Conservation (phyloP, 108 stramenopile genomes). For the Skeletonema potamos region DNA sequence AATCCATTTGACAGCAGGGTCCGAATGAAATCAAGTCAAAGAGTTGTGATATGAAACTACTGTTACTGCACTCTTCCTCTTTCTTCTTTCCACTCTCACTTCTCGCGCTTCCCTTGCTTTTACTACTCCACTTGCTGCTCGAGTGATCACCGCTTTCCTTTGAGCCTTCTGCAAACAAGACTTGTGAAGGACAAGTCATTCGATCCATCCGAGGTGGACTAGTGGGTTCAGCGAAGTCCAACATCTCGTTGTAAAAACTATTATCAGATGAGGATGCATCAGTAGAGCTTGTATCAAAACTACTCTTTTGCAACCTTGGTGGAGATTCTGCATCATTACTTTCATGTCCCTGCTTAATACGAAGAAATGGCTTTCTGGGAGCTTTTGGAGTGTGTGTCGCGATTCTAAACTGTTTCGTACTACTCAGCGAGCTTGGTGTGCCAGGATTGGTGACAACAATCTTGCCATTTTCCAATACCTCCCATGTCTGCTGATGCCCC, state of each 20-base stretch:
- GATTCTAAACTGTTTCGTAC: not conserved
- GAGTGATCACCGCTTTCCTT: not conserved
- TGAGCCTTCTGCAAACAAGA: not conserved
- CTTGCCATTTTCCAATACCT: not conserved
- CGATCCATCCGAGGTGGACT: not conserved
- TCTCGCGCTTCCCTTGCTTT: not conserved
- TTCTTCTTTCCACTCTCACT: not conserved
- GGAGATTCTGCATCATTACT: not conserved
- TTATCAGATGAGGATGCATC: not conserved
- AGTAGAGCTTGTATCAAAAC: not conserved
- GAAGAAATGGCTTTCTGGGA: not conserved
- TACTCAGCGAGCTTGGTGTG: not conserved
- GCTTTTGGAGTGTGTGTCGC: not conserved
- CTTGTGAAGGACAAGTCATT: not conserved
- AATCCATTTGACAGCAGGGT: not conserved
- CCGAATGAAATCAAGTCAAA: not conserved
- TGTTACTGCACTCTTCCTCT: not conserved
- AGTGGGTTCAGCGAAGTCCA: not conserved
- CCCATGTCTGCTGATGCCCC: not conserved
- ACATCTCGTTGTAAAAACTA: not conserved
- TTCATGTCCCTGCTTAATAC: not conserved
- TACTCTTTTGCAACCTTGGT: not conserved
- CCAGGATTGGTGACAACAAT: not conserved
- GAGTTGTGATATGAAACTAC: not conserved
- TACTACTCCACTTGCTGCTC: not conserved